Conservation (phyloP, 2,329 filamentous ascomycete species). For the Fusarium protoensiforme region DNA sequence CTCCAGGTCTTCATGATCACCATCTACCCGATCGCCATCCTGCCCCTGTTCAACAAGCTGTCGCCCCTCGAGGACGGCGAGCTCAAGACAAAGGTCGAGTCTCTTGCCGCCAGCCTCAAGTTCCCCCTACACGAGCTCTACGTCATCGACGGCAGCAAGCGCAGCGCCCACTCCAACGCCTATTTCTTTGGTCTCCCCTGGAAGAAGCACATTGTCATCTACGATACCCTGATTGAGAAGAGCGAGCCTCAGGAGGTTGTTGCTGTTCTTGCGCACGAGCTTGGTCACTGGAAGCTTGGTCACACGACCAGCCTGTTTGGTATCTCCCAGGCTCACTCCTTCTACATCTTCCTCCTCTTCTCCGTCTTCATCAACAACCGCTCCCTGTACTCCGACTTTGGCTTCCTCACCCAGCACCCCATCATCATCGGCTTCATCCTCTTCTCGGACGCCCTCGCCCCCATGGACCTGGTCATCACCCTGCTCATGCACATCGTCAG, state of each 20-base stretch:
- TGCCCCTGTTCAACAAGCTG: slow-evolving; percentile 98
- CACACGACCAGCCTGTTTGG: slow-evolving; percentile 93
- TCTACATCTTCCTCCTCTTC: slow-evolving; percentile 97
- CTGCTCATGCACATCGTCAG: slow-evolving; percentile 96
- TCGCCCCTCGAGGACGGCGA: slow-evolving; percentile 88
- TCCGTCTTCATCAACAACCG: slow-evolving; percentile 97
- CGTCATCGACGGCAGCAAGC: slow-evolving; percentile 92
- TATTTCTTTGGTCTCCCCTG: slow-evolving; percentile 98
- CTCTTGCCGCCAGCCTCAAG: slow-evolving; percentile 81
- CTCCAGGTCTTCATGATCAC: slow-evolving; percentile 96
- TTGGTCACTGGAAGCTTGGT: slow-evolving; percentile 96
- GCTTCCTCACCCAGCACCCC: slow-evolving; percentile 83
- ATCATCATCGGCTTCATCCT: slow-evolving; percentile 98
- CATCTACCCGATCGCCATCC: slow-evolving; percentile 92
- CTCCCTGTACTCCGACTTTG: slow-evolving; percentile 91
- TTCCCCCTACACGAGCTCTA: slow-evolving; percentile 95
- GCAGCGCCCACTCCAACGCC: slow-evolving; percentile 87
- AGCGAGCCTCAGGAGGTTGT: slow-evolving; percentile 92
- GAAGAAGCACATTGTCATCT: slow-evolving; percentile 99
- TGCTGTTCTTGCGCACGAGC: slow-evolving; percentile 92
- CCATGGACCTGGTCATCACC: slow-evolving; percentile 95
- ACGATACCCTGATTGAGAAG: slow-evolving; percentile 97
- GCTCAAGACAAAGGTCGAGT: slow-evolving; percentile 89
- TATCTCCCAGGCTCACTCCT: slow-evolving; percentile 90
- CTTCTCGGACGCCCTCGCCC: slow-evolving; percentile 95